These are phyloP conservation scores for Sphaerulina populicola DNA, from an alignment of 2,329 filamentous ascomycete species.

Conservation along the genomic window DNA sequence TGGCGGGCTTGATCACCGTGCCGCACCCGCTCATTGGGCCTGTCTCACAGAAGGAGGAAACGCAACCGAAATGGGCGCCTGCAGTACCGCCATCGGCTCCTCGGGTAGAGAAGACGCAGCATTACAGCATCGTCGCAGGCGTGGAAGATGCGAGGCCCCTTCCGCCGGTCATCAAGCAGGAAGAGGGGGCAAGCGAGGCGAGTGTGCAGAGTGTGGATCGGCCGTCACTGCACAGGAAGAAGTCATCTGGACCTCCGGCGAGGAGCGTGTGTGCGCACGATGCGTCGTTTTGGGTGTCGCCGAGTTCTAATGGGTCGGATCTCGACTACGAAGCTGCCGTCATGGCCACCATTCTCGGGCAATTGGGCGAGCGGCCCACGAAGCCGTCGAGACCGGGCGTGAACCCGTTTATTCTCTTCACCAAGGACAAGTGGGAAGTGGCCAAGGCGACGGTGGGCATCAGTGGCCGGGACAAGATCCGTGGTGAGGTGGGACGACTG, in stretches of 20 bases:
- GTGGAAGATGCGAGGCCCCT: background rate
- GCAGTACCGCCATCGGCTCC: background rate
- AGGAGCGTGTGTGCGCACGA: conserved; percentile 30
- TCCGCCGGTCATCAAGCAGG: conserved; percentile 25
- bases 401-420: conserved; percentile 85
- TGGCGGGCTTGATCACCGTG: conserved; percentile 73
- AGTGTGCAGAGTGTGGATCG: conserved; percentile 1
- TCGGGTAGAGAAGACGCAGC: background rate
- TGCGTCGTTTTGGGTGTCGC: conserved; percentile 29
- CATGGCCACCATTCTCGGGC: conserved; percentile 47
- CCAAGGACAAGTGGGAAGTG: conserved; percentile 61
- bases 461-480: conserved; percentile 62
- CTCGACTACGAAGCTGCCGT: conserved; percentile 51
- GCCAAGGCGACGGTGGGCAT: conserved; percentile 58
- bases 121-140: background rate
- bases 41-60: conserved; percentile 36
- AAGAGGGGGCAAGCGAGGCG: conserved; percentile 11
- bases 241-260: conserved; percentile 21
- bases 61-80: conserved; percentile 19
- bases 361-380: conserved; percentile 66
- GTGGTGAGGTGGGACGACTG: conserved; percentile 76
- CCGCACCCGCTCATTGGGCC: conserved; percentile 65
- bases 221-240: conserved; percentile 14
- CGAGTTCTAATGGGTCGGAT: conserved; percentile 29
- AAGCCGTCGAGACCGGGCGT: conserved; percentile 65